Base-by-base conservation (phyloP, 176 grass and related monocot genomes). In the Avena insularis region DNA sequence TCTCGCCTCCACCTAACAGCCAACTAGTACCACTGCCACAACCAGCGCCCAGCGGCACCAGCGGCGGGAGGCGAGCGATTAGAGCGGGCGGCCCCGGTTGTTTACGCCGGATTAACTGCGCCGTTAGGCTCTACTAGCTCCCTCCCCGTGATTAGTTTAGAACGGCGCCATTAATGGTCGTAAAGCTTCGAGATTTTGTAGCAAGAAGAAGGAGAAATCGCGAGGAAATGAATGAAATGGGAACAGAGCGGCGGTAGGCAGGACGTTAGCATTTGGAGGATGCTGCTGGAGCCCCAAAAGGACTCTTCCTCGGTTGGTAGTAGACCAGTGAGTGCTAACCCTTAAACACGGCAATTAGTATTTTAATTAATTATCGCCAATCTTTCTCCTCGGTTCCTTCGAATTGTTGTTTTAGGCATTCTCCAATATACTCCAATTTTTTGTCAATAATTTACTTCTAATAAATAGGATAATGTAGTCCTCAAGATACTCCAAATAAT, bases 201-300 rank as follows among this genome's bases (percentile, higher is more conserved):
- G 53, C 4, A 71, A 43, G 78, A 84, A 46, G 88, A 85, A 75
- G 78, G 79, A 71, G 68, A 75, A 49, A 75, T 10, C 16, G 10
- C 23, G 63, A 82, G n/a, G 64, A 27, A 27, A 77, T 48, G 79
- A 54, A 62, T 48, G 46, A 54, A 13, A 88, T 27, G 80, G 45
- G 69, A 63, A 43, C 47, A 25, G 57, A 12, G 70, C 12, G 25
- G 80, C 33, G 65, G 89, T 83, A 79, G 85, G 80, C 89, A 83
- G 74, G 80, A 90, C 80, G 84, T 87, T 69, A 64, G 65, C 80
- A 79, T 87, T 87, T 86, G 56, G 80, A 25, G 72, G 55, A 73
- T 31, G 27, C 14, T 17, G 68, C 68, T 71, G 68, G 36, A 71
- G 73, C 31, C 65, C 65, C 33, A 6, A 56, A 25, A 48, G 33